A percentile compares a stretch with the other conserved stretches of the same genome.
Evolutionary conservation across 768 basidiomycete genomes (phyloP).

Genomic region (Pisolithus tinctorius): DNA sequence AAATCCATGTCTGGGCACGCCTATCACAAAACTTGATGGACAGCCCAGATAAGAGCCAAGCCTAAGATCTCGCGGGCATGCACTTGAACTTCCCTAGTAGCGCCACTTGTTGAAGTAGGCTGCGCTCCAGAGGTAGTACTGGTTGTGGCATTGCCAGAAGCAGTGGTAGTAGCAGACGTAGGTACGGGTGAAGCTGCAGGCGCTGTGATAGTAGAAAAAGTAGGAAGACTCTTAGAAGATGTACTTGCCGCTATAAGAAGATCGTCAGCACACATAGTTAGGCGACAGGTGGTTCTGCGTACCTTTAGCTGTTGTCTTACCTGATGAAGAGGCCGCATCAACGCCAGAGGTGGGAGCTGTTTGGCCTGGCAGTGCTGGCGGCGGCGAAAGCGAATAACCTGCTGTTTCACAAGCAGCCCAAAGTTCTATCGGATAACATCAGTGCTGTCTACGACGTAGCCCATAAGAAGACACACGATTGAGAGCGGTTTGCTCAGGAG

Average conservation of each 20-base stretch:
- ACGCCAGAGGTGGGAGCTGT: constrained; percentile 10
- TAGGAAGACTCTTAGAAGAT: not conserved
- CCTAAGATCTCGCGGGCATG: not conserved
- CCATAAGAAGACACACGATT: constrained; percentile 25
- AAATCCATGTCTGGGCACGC: too few relatives aligned
- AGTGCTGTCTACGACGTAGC: not conserved
- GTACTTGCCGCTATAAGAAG: not conserved
- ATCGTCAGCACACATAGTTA: not conserved
- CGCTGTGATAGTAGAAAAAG: not conserved
- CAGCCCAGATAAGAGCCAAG: not conserved
- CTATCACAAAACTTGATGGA: not conserved
- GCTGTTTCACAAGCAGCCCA: constrained; percentile 19
- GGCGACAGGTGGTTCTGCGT: not conserved
- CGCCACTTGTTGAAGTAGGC: not conserved
- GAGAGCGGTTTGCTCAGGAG: constrained; percentile 23
- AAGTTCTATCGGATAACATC: constrained; percentile 10
- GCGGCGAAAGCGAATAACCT: constrained; percentile 17
- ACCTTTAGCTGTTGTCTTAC: not conserved
- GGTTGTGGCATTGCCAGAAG: not conserved
- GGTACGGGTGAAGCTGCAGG: not conserved
- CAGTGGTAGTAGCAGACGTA: not conserved
- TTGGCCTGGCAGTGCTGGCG: constrained; percentile 22
- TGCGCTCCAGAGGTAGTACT: not conserved
- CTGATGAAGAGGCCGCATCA: not conserved
- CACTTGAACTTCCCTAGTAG: not conserved